Percentiles rank a stretch among this genome's conserved stretches.
Conservation (phyloP, 257 asterid genomes). For the Ehretia macrophylla region DNA sequence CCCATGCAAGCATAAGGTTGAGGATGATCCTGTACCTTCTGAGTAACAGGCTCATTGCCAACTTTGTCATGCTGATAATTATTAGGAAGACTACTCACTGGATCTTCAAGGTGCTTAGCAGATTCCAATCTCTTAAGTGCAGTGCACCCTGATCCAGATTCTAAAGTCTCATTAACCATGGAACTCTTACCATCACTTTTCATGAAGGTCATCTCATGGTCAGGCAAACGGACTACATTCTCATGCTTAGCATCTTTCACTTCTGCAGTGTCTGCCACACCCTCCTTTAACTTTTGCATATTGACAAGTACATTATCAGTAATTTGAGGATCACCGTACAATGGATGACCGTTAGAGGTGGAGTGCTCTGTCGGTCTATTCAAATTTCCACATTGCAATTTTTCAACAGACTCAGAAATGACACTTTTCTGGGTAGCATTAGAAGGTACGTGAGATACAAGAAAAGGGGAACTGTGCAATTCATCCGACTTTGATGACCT, state of each 20-base stretch:
- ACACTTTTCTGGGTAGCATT: slow-evolving; percentile 42
- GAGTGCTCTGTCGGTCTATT: slow-evolving; percentile 29
- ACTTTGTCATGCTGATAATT: slow-evolving; percentile 33
- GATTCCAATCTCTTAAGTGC: slow-evolving; percentile 31
- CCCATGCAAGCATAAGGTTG: slow-evolving; percentile 29
- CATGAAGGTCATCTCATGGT: slow-evolving; percentile 10
- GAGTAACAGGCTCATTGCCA: slow-evolving; percentile 29
- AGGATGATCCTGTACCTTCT: slow-evolving; percentile 36
- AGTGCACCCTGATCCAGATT: slow-evolving; percentile 34
- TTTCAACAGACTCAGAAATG: slow-evolving; percentile 36
- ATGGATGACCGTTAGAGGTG: slow-evolving; percentile 23
- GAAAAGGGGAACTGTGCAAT: slow-evolving; percentile 64
- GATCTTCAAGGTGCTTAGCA: slow-evolving; percentile 38
- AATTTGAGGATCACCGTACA: slow-evolving; percentile 31
- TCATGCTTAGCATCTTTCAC: slow-evolving; percentile 33
- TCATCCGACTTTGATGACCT: slow-evolving; percentile 93
- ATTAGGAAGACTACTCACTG: slow-evolving; percentile 21
- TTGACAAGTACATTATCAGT: slow-evolving; percentile 28
- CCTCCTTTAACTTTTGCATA: slow-evolving; percentile 33
- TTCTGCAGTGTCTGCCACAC: slow-evolving; percentile 24
- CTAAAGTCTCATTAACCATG: slow-evolving; percentile 15
- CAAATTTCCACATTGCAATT: slow-evolving; percentile 32
- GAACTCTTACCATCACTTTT: slow-evolving; percentile 10
- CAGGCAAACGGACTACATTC: slow-evolving; percentile 33
- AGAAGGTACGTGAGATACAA: slow-evolving; percentile 41